These are phyloP conservation scores for Trypanosoma avium DNA, from an alignment of 208 protist genomes.

Conservation along the genomic window DNA sequence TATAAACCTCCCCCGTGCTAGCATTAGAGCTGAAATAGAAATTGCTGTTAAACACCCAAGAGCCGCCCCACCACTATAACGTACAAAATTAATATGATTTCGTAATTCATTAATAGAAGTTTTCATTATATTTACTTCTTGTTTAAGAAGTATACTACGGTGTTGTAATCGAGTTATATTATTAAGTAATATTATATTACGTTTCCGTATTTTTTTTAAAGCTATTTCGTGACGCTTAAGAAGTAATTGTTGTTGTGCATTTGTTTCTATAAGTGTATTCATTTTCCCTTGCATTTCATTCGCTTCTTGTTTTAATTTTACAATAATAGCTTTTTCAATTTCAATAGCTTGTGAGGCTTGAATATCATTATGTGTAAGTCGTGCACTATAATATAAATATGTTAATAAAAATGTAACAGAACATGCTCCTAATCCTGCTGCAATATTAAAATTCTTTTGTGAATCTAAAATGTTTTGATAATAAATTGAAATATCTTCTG, in stretches of 20 bases:
- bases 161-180: neutral
- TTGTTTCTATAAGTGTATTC: neutral
- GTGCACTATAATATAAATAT: slow-evolving; percentile 33
- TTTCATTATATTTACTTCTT: neutral
- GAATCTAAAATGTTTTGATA: slow-evolving; percentile 35
- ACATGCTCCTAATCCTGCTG: slow-evolving; percentile 23
- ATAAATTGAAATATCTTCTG: slow-evolving; percentile 33
- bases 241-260: neutral
- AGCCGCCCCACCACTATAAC: neutral
- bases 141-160: neutral
- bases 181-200: neutral
- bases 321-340: slow-evolving; percentile 20
- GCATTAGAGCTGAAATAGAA: neutral
- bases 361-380: slow-evolving; percentile 9
- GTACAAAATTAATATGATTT: neutral
- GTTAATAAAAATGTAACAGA: slow-evolving; percentile 31
- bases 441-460: slow-evolving; percentile 23
- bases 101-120: neutral
- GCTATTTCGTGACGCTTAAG: neutral
- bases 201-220: neutral
- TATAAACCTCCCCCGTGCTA: too few species aligned
- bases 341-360: slow-evolving; percentile 12
- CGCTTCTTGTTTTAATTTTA: slow-evolving; percentile 7
- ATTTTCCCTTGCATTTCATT: neutral
- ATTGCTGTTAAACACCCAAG: neutral